Base-by-base conservation (phyloP, 345 rosid genomes). In the Firmiana major region DNA sequence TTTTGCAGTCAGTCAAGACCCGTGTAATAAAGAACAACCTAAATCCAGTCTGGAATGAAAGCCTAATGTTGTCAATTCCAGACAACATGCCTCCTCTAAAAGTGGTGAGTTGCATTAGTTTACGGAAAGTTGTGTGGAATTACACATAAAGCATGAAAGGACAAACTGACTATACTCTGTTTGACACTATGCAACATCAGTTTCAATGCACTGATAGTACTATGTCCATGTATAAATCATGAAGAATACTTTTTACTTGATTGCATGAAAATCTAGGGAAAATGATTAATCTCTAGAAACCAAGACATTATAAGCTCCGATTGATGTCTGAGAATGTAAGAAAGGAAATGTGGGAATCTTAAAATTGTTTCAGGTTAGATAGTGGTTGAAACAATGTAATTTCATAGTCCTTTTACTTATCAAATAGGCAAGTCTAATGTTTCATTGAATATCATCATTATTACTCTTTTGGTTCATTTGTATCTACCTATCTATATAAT, bases 21-120 rank as follows among this genome's bases (percentile, higher is more conserved):
- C 86, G 94, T 13, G 98, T 94, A 79, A 91, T 97, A 81, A 97
- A 92, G 88, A 97, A 87, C 90, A 94, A 88, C 84, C 87, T 97
- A 83, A 97, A 97, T 77, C 99, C 99, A 1, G 95, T 97, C 55
- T 96, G 99, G 99, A 97, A 94, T 81, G 97, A 97, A 79, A 90
- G 91, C 67, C 87, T 97, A 51, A 97, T 94, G 97, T 76, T 97
- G 81, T 91, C 97, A 3, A 97, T 97, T 78, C 99, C 99, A 4
- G 98, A 97, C 51, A 85, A 84, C 64, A 78, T 97, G 63, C 98
- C 99, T 83, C 90, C 94, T 79, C 84, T 97, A 28, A 93, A 88
- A 94, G 93, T 94, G 90, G 99, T 91, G 83, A 85, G 87, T 81
- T 53, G 19, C 34, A 42, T 63, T 48, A 21, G 26, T 46, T 28